Evolutionary conservation across 2,329 filamentous ascomycete genomes (phyloP).

Genomic region (Thielaviopsis musarum): DNA sequence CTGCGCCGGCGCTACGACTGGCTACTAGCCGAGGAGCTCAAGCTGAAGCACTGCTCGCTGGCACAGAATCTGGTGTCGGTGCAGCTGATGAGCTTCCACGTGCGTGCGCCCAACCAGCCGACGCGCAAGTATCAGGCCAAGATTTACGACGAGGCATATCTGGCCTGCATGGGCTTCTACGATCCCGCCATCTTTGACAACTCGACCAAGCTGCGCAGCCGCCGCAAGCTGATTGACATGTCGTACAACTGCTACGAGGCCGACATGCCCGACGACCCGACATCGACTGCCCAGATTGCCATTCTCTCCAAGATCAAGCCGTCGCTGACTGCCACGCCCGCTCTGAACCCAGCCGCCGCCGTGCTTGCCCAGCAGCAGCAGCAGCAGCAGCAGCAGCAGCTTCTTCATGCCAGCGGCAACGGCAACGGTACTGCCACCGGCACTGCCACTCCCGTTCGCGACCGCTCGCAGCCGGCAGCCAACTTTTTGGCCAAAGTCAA

Average conservation of each 20-base stretch:
- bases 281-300: conserved; percentile 65
- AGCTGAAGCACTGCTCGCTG: conserved; percentile 84
- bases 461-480: conserved; percentile 49
- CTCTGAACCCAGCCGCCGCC: conserved; percentile 27
- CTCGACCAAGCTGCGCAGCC: conserved; percentile 57
- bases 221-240: conserved; percentile 66
- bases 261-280: conserved; percentile 71
- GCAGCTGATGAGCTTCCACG: conserved; percentile 75
- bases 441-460: conserved; percentile 43
- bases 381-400: not conserved
- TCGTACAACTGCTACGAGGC: conserved; percentile 91
- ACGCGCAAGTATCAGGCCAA: conserved; percentile 93
- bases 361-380: conserved; percentile 14
- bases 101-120: conserved; percentile 72
- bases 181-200: conserved; percentile 79
- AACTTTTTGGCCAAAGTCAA: conserved; percentile 51
- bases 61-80: conserved; percentile 80
- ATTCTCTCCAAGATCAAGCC: conserved; percentile 44
- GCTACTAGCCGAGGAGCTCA: conserved; percentile 83
- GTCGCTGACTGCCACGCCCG: conserved; percentile 31
- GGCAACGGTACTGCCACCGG: conserved; percentile 19
- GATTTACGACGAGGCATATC: conserved; percentile 86
- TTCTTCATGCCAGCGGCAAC: not conserved
- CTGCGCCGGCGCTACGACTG: conserved; percentile 81
- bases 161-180: conserved; percentile 93